Evolutionary conservation across 164 flowering plant genomes (phyloP).

Genomic region (Aristolochia fimbriata): DNA sequence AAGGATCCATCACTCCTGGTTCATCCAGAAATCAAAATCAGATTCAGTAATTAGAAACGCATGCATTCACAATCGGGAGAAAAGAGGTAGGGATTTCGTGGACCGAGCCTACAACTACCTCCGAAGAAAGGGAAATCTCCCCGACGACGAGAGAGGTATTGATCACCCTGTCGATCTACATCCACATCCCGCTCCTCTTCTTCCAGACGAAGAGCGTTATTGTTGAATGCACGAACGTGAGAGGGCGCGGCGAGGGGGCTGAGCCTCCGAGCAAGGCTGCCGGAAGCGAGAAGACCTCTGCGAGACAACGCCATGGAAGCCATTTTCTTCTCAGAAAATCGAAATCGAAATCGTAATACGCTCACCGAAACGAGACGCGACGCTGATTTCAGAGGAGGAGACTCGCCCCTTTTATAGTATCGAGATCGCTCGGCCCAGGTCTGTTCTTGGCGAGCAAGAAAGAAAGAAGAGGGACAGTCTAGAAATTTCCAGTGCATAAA

Average conservation of each 20-base stretch:
- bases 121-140: slow-evolving; percentile 23
- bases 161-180: slow-evolving; percentile 15
- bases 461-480: too few species aligned
- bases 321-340: neutral
- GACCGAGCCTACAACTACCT: slow-evolving; percentile 26
- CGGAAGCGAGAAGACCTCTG: slow-evolving; percentile 13
- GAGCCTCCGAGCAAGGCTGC: slow-evolving; percentile 16
- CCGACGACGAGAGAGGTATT: slow-evolving; percentile 7
- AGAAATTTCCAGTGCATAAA: too few species aligned
- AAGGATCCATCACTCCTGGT: slow-evolving; percentile 66
- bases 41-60: too few species aligned
- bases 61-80: neutral
- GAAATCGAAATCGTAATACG: neutral
- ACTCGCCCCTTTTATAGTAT: too few species aligned
- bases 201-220: slow-evolving; percentile 15
- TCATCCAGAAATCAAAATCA: neutral
- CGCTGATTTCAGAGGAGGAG: too few species aligned
- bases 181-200: slow-evolving; percentile 17
- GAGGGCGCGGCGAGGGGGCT: slow-evolving; percentile 13
- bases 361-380: neutral
- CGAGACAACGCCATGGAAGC: slow-evolving; percentile 17
- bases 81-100: neutral
- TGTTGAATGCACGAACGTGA: slow-evolving; percentile 24
- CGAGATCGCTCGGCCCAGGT: too few species aligned
- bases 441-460: too few species aligned